phyloP scores from a whole-genome alignment of 139 green algal genomes.

The Picochlorum sp. region DNA sequence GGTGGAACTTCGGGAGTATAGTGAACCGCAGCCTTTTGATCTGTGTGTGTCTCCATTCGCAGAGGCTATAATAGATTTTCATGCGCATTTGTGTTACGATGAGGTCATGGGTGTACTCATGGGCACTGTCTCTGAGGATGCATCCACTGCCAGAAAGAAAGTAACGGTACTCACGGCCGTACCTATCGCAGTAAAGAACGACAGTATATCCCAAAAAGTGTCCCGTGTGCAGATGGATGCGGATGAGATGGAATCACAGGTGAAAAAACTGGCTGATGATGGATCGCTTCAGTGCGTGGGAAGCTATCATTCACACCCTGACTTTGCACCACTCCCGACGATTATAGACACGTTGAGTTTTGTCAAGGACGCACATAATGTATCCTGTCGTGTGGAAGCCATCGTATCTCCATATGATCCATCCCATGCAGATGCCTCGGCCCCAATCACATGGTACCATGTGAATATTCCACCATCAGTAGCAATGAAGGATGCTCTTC shows the following conservation, averaged over 20 bases:
- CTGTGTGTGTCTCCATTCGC: slow-evolving; percentile 36
- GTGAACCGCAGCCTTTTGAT: slow-evolving; percentile 45
- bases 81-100: slow-evolving; percentile 55
- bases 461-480: slow-evolving; percentile 31
- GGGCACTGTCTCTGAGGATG: slow-evolving; percentile 34
- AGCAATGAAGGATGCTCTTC: slow-evolving; percentile 12
- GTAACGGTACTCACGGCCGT: slow-evolving; percentile 33
- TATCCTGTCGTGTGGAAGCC: slow-evolving; percentile 32
- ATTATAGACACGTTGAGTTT: slow-evolving; percentile 49
- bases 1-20: slow-evolving; percentile 40
- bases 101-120: slow-evolving; percentile 66
- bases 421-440: neutral
- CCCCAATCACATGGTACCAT: slow-evolving; percentile 57
- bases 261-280: slow-evolving; percentile 11
- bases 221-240: slow-evolving; percentile 66
- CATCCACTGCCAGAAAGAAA: neutral
- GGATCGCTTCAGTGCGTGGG: slow-evolving; percentile 33
- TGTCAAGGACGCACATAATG: neutral
- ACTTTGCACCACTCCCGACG: slow-evolving; percentile 45
- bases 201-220: slow-evolving; percentile 17
- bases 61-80: slow-evolving; percentile 63
- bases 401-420: slow-evolving; percentile 65
- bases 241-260: slow-evolving; percentile 40
- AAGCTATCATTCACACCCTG: slow-evolving; percentile 71
- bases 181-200: slow-evolving; percentile 40